A percentile compares a stretch with the other conserved stretches of the same genome.
These are phyloP conservation scores for Exserohilum turcica DNA, from an alignment of 2,329 filamentous ascomycete genomes.

Conservation along the genomic window DNA sequence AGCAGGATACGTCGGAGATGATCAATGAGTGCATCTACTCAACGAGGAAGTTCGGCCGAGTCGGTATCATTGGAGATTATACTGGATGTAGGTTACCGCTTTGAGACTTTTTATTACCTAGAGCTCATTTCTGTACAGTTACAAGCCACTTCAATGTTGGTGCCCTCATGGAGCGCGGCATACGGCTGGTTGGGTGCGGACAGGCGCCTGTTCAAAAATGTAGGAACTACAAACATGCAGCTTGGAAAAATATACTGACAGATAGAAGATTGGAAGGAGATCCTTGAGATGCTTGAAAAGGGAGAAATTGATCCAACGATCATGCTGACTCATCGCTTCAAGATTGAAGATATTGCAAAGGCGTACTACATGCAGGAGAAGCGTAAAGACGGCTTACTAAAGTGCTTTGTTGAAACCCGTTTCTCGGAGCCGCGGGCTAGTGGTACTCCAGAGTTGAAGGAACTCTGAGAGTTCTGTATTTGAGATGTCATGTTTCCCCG, in stretches of 20 bases:
- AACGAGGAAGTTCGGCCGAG: conserved; percentile 71
- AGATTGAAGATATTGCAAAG: conserved; percentile 55
- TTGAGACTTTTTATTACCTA: neutral
- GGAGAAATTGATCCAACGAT: conserved; percentile 73
- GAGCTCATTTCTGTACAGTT: conserved; percentile 17
- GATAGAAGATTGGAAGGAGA: conserved; percentile 69
- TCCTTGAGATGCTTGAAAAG: conserved; percentile 69
- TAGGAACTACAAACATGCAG: neutral
- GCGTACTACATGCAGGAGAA: conserved; percentile 69
- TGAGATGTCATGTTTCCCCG: neutral
- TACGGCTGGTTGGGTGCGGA: conserved; percentile 73
- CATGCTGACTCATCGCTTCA: conserved; percentile 79
- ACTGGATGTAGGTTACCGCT: conserved; percentile 51
- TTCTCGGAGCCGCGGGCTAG: conserved; percentile 51
- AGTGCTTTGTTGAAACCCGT: conserved; percentile 69
- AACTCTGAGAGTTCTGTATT: neutral
- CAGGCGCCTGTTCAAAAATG: conserved; percentile 76
- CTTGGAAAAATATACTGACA: neutral
- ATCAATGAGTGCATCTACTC: conserved; percentile 78
- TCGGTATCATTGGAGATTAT: conserved; percentile 75
- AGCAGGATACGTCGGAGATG: conserved; percentile 84
- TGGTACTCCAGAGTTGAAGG: conserved; percentile 57
- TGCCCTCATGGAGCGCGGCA: conserved; percentile 80
- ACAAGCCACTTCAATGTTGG: conserved; percentile 87
- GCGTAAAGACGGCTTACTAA: conserved; percentile 74